Percentiles rank a stretch among this genome's conserved stretches.
Evolutionary conservation across 148 eudicot species (phyloP).

Genomic region (Silene uniflora): DNA sequence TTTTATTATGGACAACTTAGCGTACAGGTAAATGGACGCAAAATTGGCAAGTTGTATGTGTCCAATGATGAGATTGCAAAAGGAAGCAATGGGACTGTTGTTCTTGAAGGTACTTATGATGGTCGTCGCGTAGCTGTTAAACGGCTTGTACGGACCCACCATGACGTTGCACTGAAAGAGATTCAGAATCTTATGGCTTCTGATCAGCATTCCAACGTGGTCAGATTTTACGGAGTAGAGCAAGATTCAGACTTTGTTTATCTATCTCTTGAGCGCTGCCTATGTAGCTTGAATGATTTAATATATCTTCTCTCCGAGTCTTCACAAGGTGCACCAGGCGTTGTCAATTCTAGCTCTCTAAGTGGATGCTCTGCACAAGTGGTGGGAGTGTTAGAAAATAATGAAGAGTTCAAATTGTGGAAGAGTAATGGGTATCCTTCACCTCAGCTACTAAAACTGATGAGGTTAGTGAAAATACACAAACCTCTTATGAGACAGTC

Average conservation of each 20-base stretch:
- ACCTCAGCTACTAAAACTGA: slow-evolving; percentile 58
- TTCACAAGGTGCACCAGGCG: slow-evolving; percentile 25
- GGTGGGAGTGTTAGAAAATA: slow-evolving; percentile 32
- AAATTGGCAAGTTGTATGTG: slow-evolving; percentile 66
- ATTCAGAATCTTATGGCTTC: slow-evolving; percentile 93
- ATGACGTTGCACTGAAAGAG: slow-evolving; percentile 86
- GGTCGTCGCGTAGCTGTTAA: slow-evolving; percentile 95
- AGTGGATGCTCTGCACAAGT: slow-evolving; percentile 34
- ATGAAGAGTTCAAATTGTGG: slow-evolving; percentile 56
- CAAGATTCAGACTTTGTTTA: slow-evolving; percentile 82
- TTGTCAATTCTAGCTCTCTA: slow-evolving; percentile 23
- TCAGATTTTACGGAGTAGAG: slow-evolving; percentile 91
- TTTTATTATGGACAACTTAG: slow-evolving; percentile 27
- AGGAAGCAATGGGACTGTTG: slow-evolving; percentile 95
- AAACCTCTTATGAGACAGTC: not conserved
- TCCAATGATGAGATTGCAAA: slow-evolving; percentile 71
- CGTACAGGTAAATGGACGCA: slow-evolving; percentile 39
- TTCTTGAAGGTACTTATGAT: slow-evolving; percentile 84
- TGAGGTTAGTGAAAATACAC: slow-evolving; percentile 58
- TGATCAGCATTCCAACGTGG: slow-evolving; percentile 85
- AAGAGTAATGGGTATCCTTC: slow-evolving; percentile 82
- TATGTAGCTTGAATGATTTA: slow-evolving; percentile 71
- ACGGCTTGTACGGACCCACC: slow-evolving; percentile 84
- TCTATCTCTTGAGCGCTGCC: slow-evolving; percentile 78
- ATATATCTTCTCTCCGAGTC: slow-evolving; percentile 39